A percentile compares a stretch with the other conserved stretches of the same genome.
phyloP scores from a whole-genome alignment of 192 early-diverging fungal species.

The Geranomyces variabilis region DNA sequence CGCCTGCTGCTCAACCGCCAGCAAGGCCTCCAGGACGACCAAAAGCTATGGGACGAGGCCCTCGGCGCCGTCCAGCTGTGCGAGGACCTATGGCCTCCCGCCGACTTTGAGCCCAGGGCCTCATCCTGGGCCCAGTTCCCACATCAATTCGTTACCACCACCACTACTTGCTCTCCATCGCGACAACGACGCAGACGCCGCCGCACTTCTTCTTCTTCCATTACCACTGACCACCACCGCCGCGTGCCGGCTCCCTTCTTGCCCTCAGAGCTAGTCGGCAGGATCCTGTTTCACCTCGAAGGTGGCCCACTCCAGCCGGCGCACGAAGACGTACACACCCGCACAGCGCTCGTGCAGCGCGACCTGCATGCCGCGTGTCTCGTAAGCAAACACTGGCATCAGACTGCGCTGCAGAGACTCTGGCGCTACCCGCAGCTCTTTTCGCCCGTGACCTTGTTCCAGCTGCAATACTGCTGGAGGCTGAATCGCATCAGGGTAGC shows the following conservation, averaged over 20 bases:
- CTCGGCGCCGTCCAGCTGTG: too few species aligned
- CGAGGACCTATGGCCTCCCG: too few species aligned
- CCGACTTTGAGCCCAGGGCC: too few species aligned
- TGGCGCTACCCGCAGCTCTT: not conserved
- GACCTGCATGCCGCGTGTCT: not conserved
- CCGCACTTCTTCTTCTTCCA: too few species aligned
- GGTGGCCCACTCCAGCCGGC: not conserved
- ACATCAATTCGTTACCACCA: too few species aligned
- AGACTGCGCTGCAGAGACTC: not conserved
- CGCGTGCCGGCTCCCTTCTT: not conserved
- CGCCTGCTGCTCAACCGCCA: too few species aligned
- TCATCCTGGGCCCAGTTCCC: too few species aligned
- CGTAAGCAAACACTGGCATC: not conserved
- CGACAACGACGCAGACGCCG: too few species aligned
- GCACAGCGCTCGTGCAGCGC: not conserved
- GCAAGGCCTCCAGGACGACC: too few species aligned
- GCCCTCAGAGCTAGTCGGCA: not conserved
- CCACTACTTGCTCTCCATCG: too few species aligned
- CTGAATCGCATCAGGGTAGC: not conserved
- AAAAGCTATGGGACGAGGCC: too few species aligned
- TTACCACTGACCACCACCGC: not conserved
- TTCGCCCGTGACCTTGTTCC: not conserved
- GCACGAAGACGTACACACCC: not conserved
- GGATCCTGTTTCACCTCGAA: conserved; percentile 1
- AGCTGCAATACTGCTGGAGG: not conserved